These are phyloP conservation scores for Xylariaceae sp. DNA, from an alignment of 2,329 filamentous ascomycete species.

Conservation along the genomic window DNA sequence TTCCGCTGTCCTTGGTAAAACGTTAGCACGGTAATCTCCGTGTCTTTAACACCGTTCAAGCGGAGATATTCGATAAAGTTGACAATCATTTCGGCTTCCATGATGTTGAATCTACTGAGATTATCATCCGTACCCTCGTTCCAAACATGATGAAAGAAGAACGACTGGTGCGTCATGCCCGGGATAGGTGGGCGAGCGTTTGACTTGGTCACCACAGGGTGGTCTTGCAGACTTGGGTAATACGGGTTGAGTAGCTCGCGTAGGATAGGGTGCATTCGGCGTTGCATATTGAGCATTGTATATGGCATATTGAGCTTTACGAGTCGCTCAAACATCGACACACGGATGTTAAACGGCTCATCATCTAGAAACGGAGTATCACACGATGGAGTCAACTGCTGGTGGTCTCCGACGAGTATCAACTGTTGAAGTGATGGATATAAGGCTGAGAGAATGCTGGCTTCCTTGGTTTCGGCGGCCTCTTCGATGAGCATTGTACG, in stretches of 20 bases:
- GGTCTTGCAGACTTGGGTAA: conserved; percentile 43
- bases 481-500: conserved; percentile 71
- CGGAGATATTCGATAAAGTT: conserved; percentile 67
- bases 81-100: conserved; percentile 72
- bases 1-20: conserved; percentile 85
- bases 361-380: conserved; percentile 54
- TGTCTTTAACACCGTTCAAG: conserved; percentile 55
- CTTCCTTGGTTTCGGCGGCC: conserved; percentile 70
- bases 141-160: conserved; percentile 54
- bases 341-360: conserved; percentile 59
- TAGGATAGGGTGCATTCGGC: conserved; percentile 49
- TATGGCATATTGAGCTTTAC: conserved; percentile 61
- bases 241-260: conserved; percentile 43
- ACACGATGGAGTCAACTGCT: conserved; percentile 68
- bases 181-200: conserved; percentile 37
- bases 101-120: conserved; percentile 61
- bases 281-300: conserved; percentile 61
- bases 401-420: conserved; percentile 67
- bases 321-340: conserved; percentile 76
- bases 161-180: conserved; percentile 40
- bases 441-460: conserved; percentile 49
- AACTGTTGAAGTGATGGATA: conserved; percentile 50
- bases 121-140: conserved; percentile 58
- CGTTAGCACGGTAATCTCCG: conserved; percentile 71
- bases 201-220: conserved; percentile 36